Base-by-base conservation (phyloP, 2,329 filamentous ascomycete species). In the Chrysosporium queenslandicum region DNA sequence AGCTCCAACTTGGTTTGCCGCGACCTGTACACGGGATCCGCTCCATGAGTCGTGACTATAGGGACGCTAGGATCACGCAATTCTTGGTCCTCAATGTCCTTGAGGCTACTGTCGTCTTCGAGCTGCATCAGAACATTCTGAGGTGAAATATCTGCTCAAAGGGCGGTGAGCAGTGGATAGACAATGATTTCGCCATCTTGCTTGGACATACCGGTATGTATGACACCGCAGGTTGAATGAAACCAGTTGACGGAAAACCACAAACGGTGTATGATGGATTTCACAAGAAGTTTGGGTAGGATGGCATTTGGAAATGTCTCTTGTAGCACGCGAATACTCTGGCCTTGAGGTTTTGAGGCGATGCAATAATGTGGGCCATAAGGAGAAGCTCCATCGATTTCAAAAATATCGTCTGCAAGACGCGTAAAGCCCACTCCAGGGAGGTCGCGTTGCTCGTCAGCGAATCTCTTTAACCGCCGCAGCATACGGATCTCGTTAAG, bases 361-460 rank as follows among this genome's bases (percentile, higher is more conserved):
- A 66, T 60, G 45, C 63, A 66, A 18, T 61, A 57, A 55, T 64
- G 61, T 6, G 27, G 37, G 8, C 53, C 56, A 56, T 16, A 14
- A n/a, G 3, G 34, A 14, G 63, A 58, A n/a, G 34, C 29, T 2
- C 50, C 54, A 16, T 60, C 52, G 42, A 61, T 46, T 37, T 63
- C 53, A 45, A 63, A 63, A 18, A 60, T 58, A 18, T 63, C 59
- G 2, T 52, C 29, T n/a, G 61, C 58, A 51, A 62, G 56, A 5
- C 63, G 61, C 16, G 51, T 58, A 46, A 60, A 60, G 18, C 47
- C 52, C 25, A 60, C 8, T 2, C 56, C 59, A 7, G 59, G 58
- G 27, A 59, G 54, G 32, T 55, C 36, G 30, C 32, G 43, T 34
- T 48, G 32, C 32, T 50, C 39, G 2, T 58, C 40, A 6, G 58